Percentiles rank a stretch among this genome's conserved stretches.
These are phyloP conservation scores for Aspergillus fumigatus DNA, from an alignment of 2,329 filamentous ascomycete species.

Conservation along the genomic window DNA sequence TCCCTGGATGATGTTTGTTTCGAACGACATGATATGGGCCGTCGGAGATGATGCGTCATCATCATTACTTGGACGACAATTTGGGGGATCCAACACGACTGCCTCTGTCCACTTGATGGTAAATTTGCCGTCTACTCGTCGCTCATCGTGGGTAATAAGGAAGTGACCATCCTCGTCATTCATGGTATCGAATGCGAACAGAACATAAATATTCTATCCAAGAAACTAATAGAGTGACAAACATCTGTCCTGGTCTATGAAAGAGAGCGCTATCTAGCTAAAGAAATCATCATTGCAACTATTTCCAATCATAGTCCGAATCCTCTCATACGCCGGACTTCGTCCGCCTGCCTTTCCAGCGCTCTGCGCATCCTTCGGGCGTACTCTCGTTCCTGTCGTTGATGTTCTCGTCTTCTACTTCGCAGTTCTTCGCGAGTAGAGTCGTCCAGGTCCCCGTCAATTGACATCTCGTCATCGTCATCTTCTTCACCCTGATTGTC, in stretches of 20 bases:
- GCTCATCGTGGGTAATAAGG: neutral
- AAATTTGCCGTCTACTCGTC: too few species aligned
- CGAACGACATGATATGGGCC: neutral
- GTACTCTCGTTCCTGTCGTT: slow-evolving; percentile 51
- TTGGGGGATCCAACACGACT: neutral
- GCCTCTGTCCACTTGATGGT: too few species aligned
- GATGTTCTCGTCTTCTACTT: slow-evolving; percentile 28
- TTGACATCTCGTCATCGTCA: slow-evolving; percentile 30
- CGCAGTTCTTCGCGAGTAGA: slow-evolving; percentile 26
- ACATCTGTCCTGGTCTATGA: neutral
- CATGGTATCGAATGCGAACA: neutral
- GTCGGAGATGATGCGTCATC: too few species aligned
- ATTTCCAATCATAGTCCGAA: slow-evolving; percentile 12
- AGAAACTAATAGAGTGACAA: neutral
- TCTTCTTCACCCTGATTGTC: slow-evolving; percentile 35
- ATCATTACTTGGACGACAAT: neutral
- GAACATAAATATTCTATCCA: neutral
- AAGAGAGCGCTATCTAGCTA: neutral
- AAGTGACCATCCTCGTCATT: neutral
- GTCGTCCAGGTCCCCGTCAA: slow-evolving; percentile 26
- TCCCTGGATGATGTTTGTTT: neutral
- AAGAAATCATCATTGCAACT: neutral
- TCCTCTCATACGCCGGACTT: slow-evolving; percentile 64
- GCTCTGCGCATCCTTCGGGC: slow-evolving; percentile 68
- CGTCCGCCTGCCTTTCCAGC: slow-evolving; percentile 71